A percentile compares a stretch with the other conserved stretches of the same genome.
Conservation (phyloP, 495 filamentous ascomycete genomes). For the Penicillium lagena region DNA sequence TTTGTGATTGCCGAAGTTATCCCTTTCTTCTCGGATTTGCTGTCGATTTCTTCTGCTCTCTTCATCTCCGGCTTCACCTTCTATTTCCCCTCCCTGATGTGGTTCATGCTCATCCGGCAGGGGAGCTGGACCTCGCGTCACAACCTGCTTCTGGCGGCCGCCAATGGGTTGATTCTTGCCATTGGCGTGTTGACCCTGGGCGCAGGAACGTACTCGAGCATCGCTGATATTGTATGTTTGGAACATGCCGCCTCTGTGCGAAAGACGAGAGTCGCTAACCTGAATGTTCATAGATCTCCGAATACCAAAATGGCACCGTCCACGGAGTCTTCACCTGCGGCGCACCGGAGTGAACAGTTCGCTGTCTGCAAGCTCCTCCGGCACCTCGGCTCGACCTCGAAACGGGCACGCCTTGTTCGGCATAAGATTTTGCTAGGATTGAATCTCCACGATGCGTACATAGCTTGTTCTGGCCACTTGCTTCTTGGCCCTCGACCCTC, state of each 20-base stretch:
- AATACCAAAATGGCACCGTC: slow-evolving; percentile 36
- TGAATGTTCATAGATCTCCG: slow-evolving; percentile 24
- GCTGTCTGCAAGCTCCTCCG: no score
- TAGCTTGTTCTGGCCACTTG: no score
- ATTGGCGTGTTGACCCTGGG: slow-evolving; percentile 46
- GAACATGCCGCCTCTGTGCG: neutral
- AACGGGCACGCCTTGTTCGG: no score
- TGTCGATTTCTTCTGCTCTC: slow-evolving; percentile 48
- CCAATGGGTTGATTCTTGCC: slow-evolving; percentile 16
- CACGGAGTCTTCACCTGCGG: slow-evolving; percentile 43
- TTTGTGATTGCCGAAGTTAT: slow-evolving; percentile 65
- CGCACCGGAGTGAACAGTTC: slow-evolving; percentile 8
- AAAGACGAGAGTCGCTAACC: slow-evolving; percentile 2
- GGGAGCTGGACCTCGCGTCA: slow-evolving; percentile 31
- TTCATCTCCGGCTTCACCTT: slow-evolving; percentile 27
- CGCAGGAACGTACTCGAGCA: slow-evolving; percentile 49
- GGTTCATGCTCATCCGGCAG: slow-evolving; percentile 50
- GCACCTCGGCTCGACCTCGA: no score
- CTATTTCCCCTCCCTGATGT: slow-evolving; percentile 47
- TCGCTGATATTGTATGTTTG: slow-evolving; percentile 46
- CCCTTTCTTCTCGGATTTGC: slow-evolving; percentile 59
- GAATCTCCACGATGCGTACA: no score
- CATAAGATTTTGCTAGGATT: no score
- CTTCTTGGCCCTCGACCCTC: no score
- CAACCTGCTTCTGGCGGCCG: slow-evolving; percentile 14